Evolutionary conservation across 495 filamentous ascomycete genomes (phyloP), one percentile per base, ranked within the genome.

Genomic region (Aspergillus saccharolyticus): DNA sequence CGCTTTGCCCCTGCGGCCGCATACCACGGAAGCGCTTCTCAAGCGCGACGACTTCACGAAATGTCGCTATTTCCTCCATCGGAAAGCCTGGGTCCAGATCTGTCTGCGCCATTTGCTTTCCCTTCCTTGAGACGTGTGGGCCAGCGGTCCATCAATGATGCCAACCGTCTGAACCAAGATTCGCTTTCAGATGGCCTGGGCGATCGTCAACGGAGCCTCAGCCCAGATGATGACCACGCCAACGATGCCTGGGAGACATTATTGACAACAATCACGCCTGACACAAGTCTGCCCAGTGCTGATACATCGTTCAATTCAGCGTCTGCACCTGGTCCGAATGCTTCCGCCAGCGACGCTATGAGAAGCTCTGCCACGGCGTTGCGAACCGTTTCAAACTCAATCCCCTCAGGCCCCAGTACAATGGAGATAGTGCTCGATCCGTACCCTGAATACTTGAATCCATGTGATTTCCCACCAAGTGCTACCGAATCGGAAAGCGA

Each of bases 121-220:
- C 66, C 63, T 10, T 43, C 59, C 22, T 50, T 69, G 18, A 66
- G 64, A 21, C 60, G 63, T 24, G 59, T 63, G 28, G 63, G 69
- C 30, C 59, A 68, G 44, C 71, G 68, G n/a, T 63, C 60, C 17
- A 57, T 62, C 19, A 63, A 62, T 39, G 60, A 65, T n/a, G 55
- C 60, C 42, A 59, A 25, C n/a, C 54, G 63, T 43, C 54, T 55
- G 16, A 52, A 24, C 47, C 63, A 62, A 17, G 71, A 70, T 15
- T 42, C 69, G 8, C 47, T 53, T 42, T 63, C 86, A 5, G 87
- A 93, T 74, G 91, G 91, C 15, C 78, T 96, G 25, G 91, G 90
- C 16, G 90, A 96, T 69, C 85, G 89, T 42, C 84, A 89, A 54
- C 82, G 90, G 44, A 95, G 90, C 64, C 74, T 88, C 51, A 92